These are phyloP conservation scores for Mitragyna speciosa DNA, from an alignment of 257 asterid genomes.

Conservation along the genomic window DNA sequence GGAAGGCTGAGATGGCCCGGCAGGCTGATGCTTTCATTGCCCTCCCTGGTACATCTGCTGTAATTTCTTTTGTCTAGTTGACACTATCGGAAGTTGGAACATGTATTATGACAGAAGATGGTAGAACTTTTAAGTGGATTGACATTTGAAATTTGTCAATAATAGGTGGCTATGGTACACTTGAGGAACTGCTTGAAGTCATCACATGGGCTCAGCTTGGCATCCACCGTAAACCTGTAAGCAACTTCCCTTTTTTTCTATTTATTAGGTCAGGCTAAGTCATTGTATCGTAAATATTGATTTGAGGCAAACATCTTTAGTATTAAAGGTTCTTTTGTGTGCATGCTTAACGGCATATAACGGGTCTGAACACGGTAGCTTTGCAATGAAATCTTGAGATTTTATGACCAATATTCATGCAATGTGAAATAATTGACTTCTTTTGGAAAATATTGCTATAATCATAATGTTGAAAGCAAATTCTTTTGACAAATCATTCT, in stretches of 20 bases:
- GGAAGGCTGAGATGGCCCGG: slow-evolving; percentile 97
- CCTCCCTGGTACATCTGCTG: slow-evolving; percentile 64
- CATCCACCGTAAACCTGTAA: slow-evolving; percentile 90
- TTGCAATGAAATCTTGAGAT: not conserved
- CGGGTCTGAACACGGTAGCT: not conserved
- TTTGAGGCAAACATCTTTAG: not conserved
- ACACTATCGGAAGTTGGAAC: not conserved
- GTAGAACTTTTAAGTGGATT: not conserved
- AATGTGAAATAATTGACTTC: not conserved
- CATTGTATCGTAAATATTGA: not conserved
- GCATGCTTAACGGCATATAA: not conserved
- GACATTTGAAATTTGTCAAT: not conserved
- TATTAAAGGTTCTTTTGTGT: not conserved
- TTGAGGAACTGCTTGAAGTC: slow-evolving; percentile 97
- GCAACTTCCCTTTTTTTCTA: not conserved
- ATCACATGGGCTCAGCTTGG: slow-evolving; percentile 99
- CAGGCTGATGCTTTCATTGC: slow-evolving; percentile 97
- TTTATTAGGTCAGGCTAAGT: not conserved
- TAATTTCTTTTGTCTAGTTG: not conserved
- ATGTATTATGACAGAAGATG: not conserved
- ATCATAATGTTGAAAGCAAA: not conserved
- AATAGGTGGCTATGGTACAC: slow-evolving; percentile 93
- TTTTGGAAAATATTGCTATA: not conserved
- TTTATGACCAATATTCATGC: not conserved
- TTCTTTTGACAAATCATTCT: slow-evolving; percentile 8